Evolutionary conservation across 2,329 filamentous ascomycete genomes (phyloP).

Genomic region (Pleochaeta shiraiana): DNA sequence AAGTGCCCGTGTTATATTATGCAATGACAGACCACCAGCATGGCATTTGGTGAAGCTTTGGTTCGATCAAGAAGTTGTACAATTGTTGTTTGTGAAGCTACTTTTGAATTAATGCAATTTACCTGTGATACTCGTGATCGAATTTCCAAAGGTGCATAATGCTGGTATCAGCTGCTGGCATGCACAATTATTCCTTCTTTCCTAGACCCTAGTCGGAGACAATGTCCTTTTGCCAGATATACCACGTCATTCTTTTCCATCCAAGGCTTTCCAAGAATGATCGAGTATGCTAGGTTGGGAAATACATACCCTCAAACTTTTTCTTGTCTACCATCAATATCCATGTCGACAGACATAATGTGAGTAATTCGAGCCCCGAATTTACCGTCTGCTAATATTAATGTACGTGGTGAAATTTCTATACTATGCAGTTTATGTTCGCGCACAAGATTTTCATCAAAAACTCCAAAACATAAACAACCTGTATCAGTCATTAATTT

Average conservation of each 20-base stretch:
- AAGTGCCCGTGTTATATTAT: neutral
- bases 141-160: neutral
- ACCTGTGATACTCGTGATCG: neutral
- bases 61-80: too few species aligned
- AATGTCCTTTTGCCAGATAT: neutral
- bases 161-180: neutral
- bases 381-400: neutral
- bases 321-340: too few species aligned
- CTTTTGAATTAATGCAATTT: neutral
- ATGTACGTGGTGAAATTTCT: neutral
- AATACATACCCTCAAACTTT: too few species aligned
- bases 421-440: neutral
- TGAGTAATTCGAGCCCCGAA: too few species aligned
- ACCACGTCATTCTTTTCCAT: neutral
- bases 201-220: neutral
- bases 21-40: neutral
- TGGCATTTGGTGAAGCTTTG: too few species aligned
- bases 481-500: constrained; percentile 2
- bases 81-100: neutral
- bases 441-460: constrained; percentile 4
- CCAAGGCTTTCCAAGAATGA: too few species aligned
- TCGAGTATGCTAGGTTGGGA: too few species aligned
- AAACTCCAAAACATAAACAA: constrained; percentile 1
- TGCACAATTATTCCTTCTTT: neutral
- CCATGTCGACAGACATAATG: too few species aligned